Evolutionary conservation across 352 stramenopile species (phyloP), one percentile per base, ranked within the genome.

Genomic region (Globisporangium uncinulatum): DNA sequence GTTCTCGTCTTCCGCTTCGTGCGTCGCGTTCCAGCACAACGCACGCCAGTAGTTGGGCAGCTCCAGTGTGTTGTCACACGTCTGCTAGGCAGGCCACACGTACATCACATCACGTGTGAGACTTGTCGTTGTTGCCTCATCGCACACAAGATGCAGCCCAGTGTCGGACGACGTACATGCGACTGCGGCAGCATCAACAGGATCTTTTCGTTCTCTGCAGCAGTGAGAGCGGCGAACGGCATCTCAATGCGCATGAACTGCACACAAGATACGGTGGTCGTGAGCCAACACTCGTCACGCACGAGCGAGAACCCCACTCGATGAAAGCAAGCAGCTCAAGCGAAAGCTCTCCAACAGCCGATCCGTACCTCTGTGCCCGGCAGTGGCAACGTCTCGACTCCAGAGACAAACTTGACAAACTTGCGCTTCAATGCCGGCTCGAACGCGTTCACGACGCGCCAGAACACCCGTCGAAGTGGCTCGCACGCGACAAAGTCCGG

Each of bases 221-320:
- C 55, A 3, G 78, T 75, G n/a, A 76, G 48, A 2, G 62, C 64
- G 29, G 71, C 63, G 49, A 91, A 87, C 1, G 80, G 78, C 78
- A 91, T 87, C 63, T 91, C 81, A 10, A 91, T 87, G 31, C 76
- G 76, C 10, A 91, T 61, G 39, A 91, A 91, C 81, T 90, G 48
- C 34, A 24, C 24, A 36, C 21, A 54, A 46, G 34, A 21, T 4
- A 29, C 24, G 24, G 24, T 29, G 24, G 24, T 4, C 24, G 24
- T 29, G 24, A 29, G 24, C 24, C 24, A 29, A 29, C 24, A 29
- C 39, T 44, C 53, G 15, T 34, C 43, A 21, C 11, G 0, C 65
- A 39, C 24, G 24, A 29, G 24, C 24, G 24, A 29, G 24, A 29
- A 4, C 24, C 24, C 1, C 4, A 1, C 24, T 29, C 4, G 24